Evolutionary conservation across 2,329 filamentous ascomycete genomes (phyloP).

Genomic region (Fusarium incarnatum): DNA sequence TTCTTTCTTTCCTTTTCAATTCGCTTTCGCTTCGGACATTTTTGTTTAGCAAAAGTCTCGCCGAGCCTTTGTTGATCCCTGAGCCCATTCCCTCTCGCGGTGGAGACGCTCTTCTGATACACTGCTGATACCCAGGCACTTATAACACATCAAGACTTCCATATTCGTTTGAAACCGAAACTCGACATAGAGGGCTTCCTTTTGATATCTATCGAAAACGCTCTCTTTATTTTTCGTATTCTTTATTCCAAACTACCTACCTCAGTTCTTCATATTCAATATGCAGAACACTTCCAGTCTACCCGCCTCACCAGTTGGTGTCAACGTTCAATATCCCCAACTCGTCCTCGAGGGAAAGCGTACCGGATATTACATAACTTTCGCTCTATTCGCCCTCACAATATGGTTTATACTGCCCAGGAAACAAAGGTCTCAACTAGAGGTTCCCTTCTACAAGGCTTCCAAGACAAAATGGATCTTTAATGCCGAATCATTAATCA

Average conservation of each 20-base stretch:
- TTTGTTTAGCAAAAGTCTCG: slow-evolving; percentile 25
- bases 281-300: slow-evolving; percentile 42
- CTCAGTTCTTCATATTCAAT: slow-evolving; percentile 2
- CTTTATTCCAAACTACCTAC: slow-evolving; percentile 4
- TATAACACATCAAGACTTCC: slow-evolving; percentile 23
- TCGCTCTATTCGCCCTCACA: slow-evolving; percentile 52
- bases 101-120: slow-evolving; percentile 32
- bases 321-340: slow-evolving; percentile 41
- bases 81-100: slow-evolving; percentile 18
- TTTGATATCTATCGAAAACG: slow-evolving; percentile 19
- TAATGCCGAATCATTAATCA: slow-evolving; percentile 59
- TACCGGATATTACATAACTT: slow-evolving; percentile 57
- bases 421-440: slow-evolving; percentile 49
- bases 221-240: slow-evolving; percentile 4
- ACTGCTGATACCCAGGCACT: slow-evolving; percentile 34
- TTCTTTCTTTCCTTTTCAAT: slow-evolving; percentile 6
- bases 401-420: slow-evolving; percentile 55
- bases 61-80: slow-evolving; percentile 10
- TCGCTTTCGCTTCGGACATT: slow-evolving; percentile 25
- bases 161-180: slow-evolving; percentile 22
- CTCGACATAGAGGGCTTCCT: background rate
- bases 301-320: slow-evolving; percentile 25
- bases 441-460: slow-evolving; percentile 61
- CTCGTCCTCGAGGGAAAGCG: slow-evolving; percentile 46
- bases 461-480: slow-evolving; percentile 64